A percentile compares a stretch with the other conserved stretches of the same genome.
Conservation (phyloP, 768 basidiomycete genomes). For the Butyriboletus loyo region DNA sequence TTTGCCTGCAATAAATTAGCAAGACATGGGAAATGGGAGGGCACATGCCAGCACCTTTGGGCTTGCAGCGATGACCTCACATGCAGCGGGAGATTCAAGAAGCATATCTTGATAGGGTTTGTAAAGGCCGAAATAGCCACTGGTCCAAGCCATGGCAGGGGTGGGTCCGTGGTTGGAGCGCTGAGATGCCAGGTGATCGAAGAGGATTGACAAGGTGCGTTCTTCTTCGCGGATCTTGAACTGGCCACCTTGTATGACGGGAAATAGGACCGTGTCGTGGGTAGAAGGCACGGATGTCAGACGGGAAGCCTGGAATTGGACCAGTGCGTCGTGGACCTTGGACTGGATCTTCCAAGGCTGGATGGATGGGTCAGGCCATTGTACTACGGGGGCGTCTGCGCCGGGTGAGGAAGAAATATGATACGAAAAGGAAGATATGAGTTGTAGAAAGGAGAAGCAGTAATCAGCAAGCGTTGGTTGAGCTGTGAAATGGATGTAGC, state of each 20-base stretch:
- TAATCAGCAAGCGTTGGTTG: slow-evolving; percentile 74
- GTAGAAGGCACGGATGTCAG: slow-evolving; percentile 5
- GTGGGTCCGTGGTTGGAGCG: slow-evolving; percentile 13
- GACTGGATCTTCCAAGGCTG: slow-evolving; percentile 70
- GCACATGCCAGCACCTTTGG: slow-evolving; percentile 60
- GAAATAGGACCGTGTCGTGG: slow-evolving; percentile 59
- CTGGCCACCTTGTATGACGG: slow-evolving; percentile 87
- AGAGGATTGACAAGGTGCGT: slow-evolving; percentile 51
- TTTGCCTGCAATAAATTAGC: slow-evolving; percentile 64
- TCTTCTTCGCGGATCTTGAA: slow-evolving; percentile 89
- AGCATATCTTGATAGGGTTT: slow-evolving; percentile 72
- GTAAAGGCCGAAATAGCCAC: slow-evolving; percentile 92
- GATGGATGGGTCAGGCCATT: slow-evolving; percentile 63
- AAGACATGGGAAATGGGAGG: neutral
- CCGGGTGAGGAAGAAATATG: slow-evolving; percentile 30
- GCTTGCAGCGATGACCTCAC: slow-evolving; percentile 78
- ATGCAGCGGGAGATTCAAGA: slow-evolving; percentile 55
- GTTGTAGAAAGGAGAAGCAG: slow-evolving; percentile 73
- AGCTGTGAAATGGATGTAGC: slow-evolving; percentile 73
- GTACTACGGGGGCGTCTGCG: slow-evolving; percentile 47
- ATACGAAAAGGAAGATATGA: slow-evolving; percentile 73
- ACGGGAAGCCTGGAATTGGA: slow-evolving; percentile 54
- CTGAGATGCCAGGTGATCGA: slow-evolving; percentile 42
- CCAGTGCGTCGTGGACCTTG: slow-evolving; percentile 55
- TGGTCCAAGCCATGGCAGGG: slow-evolving; percentile 79